Evolutionary conservation across 768 basidiomycete genomes (phyloP).

Genomic region (Boletus sp.): DNA sequence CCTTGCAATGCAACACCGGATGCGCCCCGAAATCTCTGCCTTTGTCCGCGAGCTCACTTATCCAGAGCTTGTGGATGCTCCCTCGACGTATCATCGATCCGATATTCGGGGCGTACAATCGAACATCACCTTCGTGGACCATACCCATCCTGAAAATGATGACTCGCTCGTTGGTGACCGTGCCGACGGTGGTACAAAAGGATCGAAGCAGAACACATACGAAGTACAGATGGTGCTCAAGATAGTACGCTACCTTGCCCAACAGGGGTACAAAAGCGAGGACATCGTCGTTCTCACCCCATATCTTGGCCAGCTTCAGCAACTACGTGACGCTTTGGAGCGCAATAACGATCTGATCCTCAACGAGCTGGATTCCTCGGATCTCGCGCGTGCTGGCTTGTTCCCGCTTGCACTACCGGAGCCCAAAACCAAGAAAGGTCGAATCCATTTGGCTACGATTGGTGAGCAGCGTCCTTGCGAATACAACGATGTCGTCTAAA

Average conservation of each 20-base stretch:
- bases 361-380: conserved; percentile 57
- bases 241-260: conserved; percentile 60
- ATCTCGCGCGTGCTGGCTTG: conserved; percentile 56
- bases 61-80: conserved; percentile 58
- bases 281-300: conserved; percentile 67
- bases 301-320: conserved; percentile 60
- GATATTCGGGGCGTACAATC: conserved; percentile 51
- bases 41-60: conserved; percentile 65
- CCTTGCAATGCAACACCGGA: conserved; percentile 59
- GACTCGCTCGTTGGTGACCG: conserved; percentile 37
- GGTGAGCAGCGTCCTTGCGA: conserved; percentile 35
- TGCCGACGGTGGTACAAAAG: conserved; percentile 40
- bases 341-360: conserved; percentile 53
- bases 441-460: conserved; percentile 59
- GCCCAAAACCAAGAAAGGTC: conserved; percentile 34
- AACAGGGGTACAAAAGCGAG: conserved; percentile 63
- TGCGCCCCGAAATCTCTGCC: conserved; percentile 68
- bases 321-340: conserved; percentile 43
- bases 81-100: conserved; percentile 44
- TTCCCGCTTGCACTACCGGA: conserved; percentile 30
- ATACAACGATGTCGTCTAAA: neutral
- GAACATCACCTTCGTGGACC: conserved; percentile 63
- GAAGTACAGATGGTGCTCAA: conserved; percentile 64
- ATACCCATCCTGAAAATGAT: conserved; percentile 54
- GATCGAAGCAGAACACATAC: conserved; percentile 58